phyloP scores from a whole-genome alignment of 192 early-diverging fungal species.

The Rhizophagus sp. region DNA sequence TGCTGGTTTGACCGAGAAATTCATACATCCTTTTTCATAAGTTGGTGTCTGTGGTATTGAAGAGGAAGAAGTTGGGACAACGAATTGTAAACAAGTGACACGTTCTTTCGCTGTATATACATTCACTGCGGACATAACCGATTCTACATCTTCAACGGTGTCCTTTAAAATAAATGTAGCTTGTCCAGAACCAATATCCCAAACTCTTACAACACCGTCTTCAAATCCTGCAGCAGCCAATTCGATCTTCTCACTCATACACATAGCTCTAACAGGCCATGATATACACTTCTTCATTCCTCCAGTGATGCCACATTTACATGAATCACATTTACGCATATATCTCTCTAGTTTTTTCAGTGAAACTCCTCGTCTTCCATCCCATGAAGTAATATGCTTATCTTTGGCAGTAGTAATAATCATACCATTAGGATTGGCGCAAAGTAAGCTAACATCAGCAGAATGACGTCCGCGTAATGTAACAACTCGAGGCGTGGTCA shows the following conservation, averaged over 20 bases:
- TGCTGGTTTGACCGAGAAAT: neutral
- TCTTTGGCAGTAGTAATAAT: conserved; percentile 20
- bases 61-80: neutral
- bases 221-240: conserved; percentile 29
- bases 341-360: conserved; percentile 28
- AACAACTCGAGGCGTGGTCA: neutral
- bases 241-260: conserved; percentile 23
- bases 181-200: conserved; percentile 29
- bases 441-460: conserved; percentile 23
- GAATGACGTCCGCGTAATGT: conserved; percentile 28
- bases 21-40: neutral
- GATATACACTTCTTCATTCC: conserved; percentile 30
- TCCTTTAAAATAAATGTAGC: conserved; percentile 26
- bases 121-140: neutral
- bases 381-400: conserved; percentile 30
- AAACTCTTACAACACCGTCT: conserved; percentile 31
- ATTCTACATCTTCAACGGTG: conserved; percentile 29
- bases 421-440: conserved; percentile 17
- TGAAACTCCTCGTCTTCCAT: conserved; percentile 14
- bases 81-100: conserved; percentile 29
- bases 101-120: conserved; percentile 2
- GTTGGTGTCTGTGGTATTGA: neutral
- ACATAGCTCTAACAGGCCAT: conserved; percentile 27
- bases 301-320: conserved; percentile 23
- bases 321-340: conserved; percentile 22